Percentiles rank a stretch among this genome's conserved stretches.
Conservation (phyloP, 129 eudicot genomes). For the Tanacetum coccineum region DNA sequence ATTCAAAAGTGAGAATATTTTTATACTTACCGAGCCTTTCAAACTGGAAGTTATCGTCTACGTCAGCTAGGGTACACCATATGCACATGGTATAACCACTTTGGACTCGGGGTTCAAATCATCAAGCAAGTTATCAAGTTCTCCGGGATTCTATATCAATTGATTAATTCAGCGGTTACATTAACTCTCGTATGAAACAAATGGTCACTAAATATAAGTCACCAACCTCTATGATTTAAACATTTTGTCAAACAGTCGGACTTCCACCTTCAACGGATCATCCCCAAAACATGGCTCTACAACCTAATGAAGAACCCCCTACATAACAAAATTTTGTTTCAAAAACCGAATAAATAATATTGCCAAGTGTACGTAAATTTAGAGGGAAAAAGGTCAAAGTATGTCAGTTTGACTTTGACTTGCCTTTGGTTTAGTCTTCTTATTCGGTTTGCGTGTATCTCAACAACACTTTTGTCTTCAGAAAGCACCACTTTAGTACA, state of each 20-base stretch:
- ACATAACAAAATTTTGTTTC: slow-evolving; percentile 1
- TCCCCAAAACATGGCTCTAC: slow-evolving; percentile 76
- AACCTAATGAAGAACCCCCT: slow-evolving; percentile 98
- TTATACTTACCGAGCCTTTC: slow-evolving; percentile 73
- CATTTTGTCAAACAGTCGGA: slow-evolving; percentile 68
- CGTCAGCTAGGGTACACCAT: slow-evolving; percentile 62
- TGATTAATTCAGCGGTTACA: not conserved
- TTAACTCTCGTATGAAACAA: not conserved
- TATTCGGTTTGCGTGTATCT: slow-evolving; percentile 73
- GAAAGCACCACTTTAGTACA: slow-evolving; percentile 80
- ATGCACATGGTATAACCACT: slow-evolving; percentile 66
- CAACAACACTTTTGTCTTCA: slow-evolving; percentile 74
- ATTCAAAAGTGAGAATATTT: slow-evolving; percentile 18
- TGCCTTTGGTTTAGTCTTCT: slow-evolving; percentile 90
- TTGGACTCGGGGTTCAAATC: slow-evolving; percentile 81
- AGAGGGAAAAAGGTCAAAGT: not conserved
- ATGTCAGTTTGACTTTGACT: slow-evolving; percentile 12
- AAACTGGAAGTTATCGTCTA: slow-evolving; percentile 84
- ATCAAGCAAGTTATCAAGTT: slow-evolving; percentile 84
- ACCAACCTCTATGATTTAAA: slow-evolving; percentile 70
- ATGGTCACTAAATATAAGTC: not conserved
- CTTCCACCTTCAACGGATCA: slow-evolving; percentile 82
- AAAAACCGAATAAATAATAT: not conserved
- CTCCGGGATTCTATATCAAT: slow-evolving; percentile 59
- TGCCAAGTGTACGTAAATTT: not conserved